Evolutionary conservation across 768 basidiomycete genomes (phyloP), one percentile per base, ranked within the genome.

Genomic region (Phylloporus arenicola): DNA sequence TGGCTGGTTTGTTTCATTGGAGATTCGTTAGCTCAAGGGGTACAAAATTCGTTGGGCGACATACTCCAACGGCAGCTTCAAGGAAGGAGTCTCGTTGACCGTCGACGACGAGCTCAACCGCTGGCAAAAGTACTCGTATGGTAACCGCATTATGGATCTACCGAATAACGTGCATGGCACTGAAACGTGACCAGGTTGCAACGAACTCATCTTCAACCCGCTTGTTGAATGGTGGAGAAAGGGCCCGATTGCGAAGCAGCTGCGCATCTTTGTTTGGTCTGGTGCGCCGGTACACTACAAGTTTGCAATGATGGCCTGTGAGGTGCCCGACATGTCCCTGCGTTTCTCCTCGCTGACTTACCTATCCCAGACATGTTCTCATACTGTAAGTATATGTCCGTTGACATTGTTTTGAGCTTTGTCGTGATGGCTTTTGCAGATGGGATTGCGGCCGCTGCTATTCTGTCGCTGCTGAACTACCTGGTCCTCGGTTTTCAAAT

Each of bases 111-210:
- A 96, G 65, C 71, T 96, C 9, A 93, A 93, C 59, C 69, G 92
- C 3, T 96, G 92, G 92, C 89, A 93, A 60, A 95, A 93, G 65
- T 90, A 89, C 55, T 73, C 86, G 0, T 88, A 88, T 67, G 86
- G 84, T 60, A 3, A 63, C 57, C 55, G 71, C 6, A 29, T 7
- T 74, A 40, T 70, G 73, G 3, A 57, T 1, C 58, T 9, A 16
- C n/a, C 24, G 0, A n/a, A 9, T 1, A 3, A 4, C 9, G 4
- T 29, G 35, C 48, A 1, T 51, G 25, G 50, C 4, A 78, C 61
- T 83, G 7, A 55, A n/a, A 11, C 10, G 8, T 7, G 6, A 12
- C 31, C 11, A 65, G 62, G 62, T 4, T 64, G 62, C 24, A 65
- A 64, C 35, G 62, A 88, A 64, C 80, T 95, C 42, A 82, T 93